phyloP scores from a whole-genome alignment of 1,284 basidiomycete species.

The Moesziomyces antarcticus region DNA sequence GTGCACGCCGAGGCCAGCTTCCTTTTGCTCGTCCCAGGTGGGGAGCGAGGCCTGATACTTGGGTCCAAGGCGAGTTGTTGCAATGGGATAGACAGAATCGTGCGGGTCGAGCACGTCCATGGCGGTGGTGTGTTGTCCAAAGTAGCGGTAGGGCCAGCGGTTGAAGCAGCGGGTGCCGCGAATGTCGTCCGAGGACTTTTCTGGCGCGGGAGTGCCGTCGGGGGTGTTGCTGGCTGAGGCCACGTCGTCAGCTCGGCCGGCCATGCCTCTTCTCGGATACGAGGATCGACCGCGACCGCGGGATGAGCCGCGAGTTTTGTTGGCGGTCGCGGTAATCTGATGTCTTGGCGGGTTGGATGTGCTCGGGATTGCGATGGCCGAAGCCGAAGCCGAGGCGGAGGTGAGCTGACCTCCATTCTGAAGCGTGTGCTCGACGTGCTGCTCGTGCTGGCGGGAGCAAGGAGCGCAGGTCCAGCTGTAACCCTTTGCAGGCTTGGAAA shows the following conservation, averaged over 20 bases:
- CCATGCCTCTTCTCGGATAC: constrained; percentile 22
- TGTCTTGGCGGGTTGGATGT: constrained; percentile 14
- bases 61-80: constrained; percentile 84
- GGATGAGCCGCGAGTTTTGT: constrained; percentile 34
- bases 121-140: constrained; percentile 89
- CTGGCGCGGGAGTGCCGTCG: constrained; percentile 42
- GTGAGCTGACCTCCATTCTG: constrained; percentile 36
- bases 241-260: constrained; percentile 25
- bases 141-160: constrained; percentile 96
- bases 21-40: constrained; percentile 61
- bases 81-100: constrained; percentile 91
- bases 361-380: constrained; percentile 15
- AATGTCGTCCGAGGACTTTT: constrained; percentile 57
- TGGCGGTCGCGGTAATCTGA: constrained; percentile 20
- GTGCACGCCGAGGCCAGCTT: constrained; percentile 41
- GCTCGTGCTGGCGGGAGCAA: constrained; percentile 86
- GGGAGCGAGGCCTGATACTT: constrained; percentile 79
- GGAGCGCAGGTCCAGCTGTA: constrained; percentile 98
- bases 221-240: constrained; percentile 36
- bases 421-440: constrained; percentile 77
- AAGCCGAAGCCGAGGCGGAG: constrained; percentile 16
- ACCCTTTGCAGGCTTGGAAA: constrained; percentile 93
- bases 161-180: constrained; percentile 78
- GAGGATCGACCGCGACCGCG: constrained; percentile 19
- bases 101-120: constrained; percentile 77